Evolutionary conservation across 2,329 filamentous ascomycete species (phyloP).

Genomic region (Cladobotryum mycophilum): DNA sequence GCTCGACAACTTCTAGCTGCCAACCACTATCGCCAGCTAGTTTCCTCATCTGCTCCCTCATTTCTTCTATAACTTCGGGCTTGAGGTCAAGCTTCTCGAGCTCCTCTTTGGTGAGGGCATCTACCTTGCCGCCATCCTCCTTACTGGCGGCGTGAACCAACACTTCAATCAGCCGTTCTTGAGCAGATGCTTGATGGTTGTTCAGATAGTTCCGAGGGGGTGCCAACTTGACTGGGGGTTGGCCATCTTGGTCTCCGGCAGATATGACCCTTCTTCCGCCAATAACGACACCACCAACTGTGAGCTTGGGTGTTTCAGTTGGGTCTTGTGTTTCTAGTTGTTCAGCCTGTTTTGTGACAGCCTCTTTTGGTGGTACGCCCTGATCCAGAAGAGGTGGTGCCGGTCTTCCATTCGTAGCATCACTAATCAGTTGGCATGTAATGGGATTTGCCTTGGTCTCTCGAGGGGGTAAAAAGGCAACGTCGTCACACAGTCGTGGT

Average conservation of each 20-base stretch:
- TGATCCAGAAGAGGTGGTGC: slow-evolving; percentile 29
- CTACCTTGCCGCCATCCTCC: slow-evolving; percentile 55
- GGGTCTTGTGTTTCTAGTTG: background rate
- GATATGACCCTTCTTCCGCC: slow-evolving; percentile 46
- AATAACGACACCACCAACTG: slow-evolving; percentile 48
- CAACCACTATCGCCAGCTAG: slow-evolving; percentile 66
- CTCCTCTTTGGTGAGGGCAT: slow-evolving; percentile 58
- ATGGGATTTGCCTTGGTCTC: slow-evolving; percentile 72
- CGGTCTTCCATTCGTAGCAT: slow-evolving; percentile 24
- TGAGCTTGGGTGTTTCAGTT: slow-evolving; percentile 19
- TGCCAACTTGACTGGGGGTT: slow-evolving; percentile 39
- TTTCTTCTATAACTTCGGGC: slow-evolving; percentile 59
- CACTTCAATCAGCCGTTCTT: slow-evolving; percentile 30
- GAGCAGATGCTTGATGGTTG: background rate
- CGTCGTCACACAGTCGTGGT: slow-evolving; percentile 77
- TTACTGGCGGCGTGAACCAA: slow-evolving; percentile 40
- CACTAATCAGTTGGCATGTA: slow-evolving; percentile 65
- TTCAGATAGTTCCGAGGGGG: slow-evolving; percentile 34
- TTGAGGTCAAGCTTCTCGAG: slow-evolving; percentile 62
- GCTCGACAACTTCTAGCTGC: slow-evolving; percentile 74
- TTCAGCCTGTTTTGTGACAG: slow-evolving; percentile 4
- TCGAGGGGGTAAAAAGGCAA: slow-evolving; percentile 76
- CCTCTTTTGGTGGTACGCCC: slow-evolving; percentile 25
- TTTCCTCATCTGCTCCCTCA: slow-evolving; percentile 62
- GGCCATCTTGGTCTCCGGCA: slow-evolving; percentile 39